A percentile compares a stretch with the other conserved stretches of the same genome.
Evolutionary conservation across 257 asterid species (phyloP).

Genomic region (Plantago major): DNA sequence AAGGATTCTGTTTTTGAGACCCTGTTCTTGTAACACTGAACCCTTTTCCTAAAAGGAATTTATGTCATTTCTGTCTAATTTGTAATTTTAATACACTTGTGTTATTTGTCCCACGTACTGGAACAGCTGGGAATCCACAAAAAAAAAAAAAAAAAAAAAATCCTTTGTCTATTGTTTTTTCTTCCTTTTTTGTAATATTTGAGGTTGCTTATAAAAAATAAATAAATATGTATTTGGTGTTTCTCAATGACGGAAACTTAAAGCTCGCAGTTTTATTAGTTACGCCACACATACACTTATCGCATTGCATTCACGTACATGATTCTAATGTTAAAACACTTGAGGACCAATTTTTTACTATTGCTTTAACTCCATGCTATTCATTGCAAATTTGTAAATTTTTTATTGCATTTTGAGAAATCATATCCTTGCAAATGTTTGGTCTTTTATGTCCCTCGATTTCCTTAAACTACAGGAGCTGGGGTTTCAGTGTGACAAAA

Average conservation of each 20-base stretch:
- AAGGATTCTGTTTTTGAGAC: too few relatives aligned
- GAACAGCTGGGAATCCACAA: too few relatives aligned
- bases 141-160: too few relatives aligned
- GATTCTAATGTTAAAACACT: slow-evolving; percentile 9
- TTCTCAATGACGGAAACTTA: slow-evolving; percentile 19
- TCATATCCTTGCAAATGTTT: not conserved
- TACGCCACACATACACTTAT: slow-evolving; percentile 10
- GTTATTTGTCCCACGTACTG: too few relatives aligned
- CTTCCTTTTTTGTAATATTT: too few relatives aligned
- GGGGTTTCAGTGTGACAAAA: slow-evolving; percentile 85
- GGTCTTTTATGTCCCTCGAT: slow-evolving; percentile 13
- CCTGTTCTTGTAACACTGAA: too few relatives aligned
- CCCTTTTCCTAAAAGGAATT: too few relatives aligned
- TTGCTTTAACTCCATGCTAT: slow-evolving; percentile 5
- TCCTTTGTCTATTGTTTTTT: too few relatives aligned
- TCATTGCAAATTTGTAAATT: slow-evolving; percentile 10
- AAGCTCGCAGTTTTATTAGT: slow-evolving; percentile 10
- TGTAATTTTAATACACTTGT: too few relatives aligned
- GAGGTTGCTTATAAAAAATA: too few relatives aligned
- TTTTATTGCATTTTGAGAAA: slow-evolving; percentile 6
- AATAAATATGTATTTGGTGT: not conserved
- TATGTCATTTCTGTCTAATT: too few relatives aligned
- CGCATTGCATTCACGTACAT: slow-evolving; percentile 1
- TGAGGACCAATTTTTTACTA: slow-evolving; percentile 13
- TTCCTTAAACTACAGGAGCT: slow-evolving; percentile 63